Base-by-base conservation (phyloP, 306 rosid genomes). In the Crotalaria pallida region DNA sequence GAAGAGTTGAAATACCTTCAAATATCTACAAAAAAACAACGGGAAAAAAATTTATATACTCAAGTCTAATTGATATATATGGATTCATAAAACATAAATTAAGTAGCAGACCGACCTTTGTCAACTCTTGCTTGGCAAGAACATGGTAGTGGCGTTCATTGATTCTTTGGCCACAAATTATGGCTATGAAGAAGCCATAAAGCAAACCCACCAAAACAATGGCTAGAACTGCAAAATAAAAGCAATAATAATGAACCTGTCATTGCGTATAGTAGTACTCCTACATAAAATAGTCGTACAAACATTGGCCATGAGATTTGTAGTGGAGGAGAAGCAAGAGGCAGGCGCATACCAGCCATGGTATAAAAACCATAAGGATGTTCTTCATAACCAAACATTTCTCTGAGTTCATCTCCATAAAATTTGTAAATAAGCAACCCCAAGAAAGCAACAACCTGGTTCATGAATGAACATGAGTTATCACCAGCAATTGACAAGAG, bases 381-480 rank as follows among this genome's bases (percentile, higher is more conserved):
- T 79, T 94, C 96, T 86, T 91, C 97, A 51, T 94, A 94, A 55
- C 99, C 99, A 83, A 94, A 94, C 97, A 94, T 91, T 83, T 94
- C 99, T 74, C 96, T 82, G 23, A 91, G 84, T 62, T 94, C 99
- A 44, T 94, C 97, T 63, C 99, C 99, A 63, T 91, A 94, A 79
- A 94, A 89, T 77, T 91, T 94, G 84, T 94, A 94, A 55, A 94
- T 89, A 82, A 94, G 84, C 76, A 91, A 91, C 38, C 97, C 99
- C 85, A 94, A 81, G 83, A 87, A 89, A 78, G 99, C 97, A 67
- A 94, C 97, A 77, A 94, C 86, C 99, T 94, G 88, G n/a, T n/a
- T n/a, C n/a, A n/a, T n/a, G n/a, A n/a, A n/a, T n/a, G n/a, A n/a
- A n/a, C n/a, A n/a, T n/a, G n/a, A n/a, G n/a, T n/a, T n/a, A n/a